Conservation (phyloP, 2,329 filamentous ascomycete species). For the Sporothrix curviconia region DNA sequence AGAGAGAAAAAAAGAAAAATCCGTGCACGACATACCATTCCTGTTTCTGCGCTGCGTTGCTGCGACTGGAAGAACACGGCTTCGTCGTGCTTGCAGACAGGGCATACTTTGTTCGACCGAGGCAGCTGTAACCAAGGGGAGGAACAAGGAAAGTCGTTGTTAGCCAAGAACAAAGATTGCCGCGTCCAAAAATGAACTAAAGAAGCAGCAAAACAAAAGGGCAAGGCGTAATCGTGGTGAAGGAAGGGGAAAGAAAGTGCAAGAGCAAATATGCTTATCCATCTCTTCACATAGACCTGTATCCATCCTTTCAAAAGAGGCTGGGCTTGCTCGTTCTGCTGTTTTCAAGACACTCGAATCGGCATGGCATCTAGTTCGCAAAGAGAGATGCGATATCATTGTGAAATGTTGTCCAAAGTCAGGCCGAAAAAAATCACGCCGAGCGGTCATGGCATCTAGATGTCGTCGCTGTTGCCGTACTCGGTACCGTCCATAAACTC, state of each 20-base stretch:
- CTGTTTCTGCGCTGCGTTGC: slow-evolving; percentile 91
- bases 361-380: too few relatives aligned
- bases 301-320: too few relatives aligned
- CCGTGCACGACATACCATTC: slow-evolving; percentile 69
- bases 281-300: too few relatives aligned
- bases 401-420: too few relatives aligned
- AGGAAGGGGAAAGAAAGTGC: too few relatives aligned
- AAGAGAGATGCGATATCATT: too few relatives aligned
- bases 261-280: too few relatives aligned
- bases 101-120: slow-evolving; percentile 78
- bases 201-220: background rate
- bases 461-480: background rate
- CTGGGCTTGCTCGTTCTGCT: too few relatives aligned
- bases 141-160: slow-evolving; percentile 26
- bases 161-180: slow-evolving; percentile 15
- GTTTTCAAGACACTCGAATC: too few relatives aligned
- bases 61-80: slow-evolving; percentile 99
- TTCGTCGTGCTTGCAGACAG: slow-evolving; percentile 76
- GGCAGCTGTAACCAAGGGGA: slow-evolving; percentile 60
- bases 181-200: slow-evolving; percentile 20
- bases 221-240: background rate
- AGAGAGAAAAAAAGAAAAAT: background rate
- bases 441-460: too few relatives aligned
- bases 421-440: too few relatives aligned
- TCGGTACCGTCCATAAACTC: slow-evolving; percentile 16